phyloP scores from a whole-genome alignment of 2,329 filamentous ascomycete genomes.

The Botryosphaeria dothidea region DNA sequence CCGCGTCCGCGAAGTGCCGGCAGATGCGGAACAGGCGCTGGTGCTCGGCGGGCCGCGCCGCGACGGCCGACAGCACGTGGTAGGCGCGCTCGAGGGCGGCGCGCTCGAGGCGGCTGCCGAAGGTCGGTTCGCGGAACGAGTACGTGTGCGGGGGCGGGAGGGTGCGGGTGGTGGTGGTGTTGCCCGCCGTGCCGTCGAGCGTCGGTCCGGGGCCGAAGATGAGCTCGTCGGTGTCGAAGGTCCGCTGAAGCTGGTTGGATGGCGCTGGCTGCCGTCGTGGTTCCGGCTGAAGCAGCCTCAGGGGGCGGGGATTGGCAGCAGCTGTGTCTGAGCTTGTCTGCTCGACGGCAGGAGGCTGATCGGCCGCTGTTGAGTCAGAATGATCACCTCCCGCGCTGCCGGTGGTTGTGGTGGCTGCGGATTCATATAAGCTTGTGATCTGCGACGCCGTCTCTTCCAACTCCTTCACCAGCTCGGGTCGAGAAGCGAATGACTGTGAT shows the following conservation, averaged over 20 bases:
- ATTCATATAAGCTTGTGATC: background rate
- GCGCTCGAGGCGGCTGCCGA: slow-evolving; percentile 70
- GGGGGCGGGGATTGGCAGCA: no score
- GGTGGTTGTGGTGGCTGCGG: background rate
- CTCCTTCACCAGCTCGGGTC: background rate
- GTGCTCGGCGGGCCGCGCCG: slow-evolving; percentile 28
- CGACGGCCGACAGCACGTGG: slow-evolving; percentile 54
- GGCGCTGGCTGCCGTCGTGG: no score
- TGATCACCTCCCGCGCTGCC: no score
- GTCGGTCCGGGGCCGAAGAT: background rate
- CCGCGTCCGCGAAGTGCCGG: slow-evolving; percentile 55
- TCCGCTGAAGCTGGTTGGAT: no score
- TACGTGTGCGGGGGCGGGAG: slow-evolving; percentile 52
- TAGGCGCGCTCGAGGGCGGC: slow-evolving; percentile 64
- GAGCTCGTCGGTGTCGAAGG: background rate
- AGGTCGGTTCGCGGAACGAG: slow-evolving; percentile 64
- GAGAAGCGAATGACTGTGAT: background rate
- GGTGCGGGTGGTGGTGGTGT: background rate
- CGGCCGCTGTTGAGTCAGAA: background rate
- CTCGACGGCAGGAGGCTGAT: no score
- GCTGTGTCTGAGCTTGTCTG: no score
- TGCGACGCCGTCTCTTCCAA: background rate
- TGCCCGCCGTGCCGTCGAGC: no score
- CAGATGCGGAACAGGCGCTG: slow-evolving; percentile 67
- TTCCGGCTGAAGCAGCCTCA: no score